Base-by-base conservation (phyloP, 2,329 filamentous ascomycete species). In the Xylaria sp. region DNA sequence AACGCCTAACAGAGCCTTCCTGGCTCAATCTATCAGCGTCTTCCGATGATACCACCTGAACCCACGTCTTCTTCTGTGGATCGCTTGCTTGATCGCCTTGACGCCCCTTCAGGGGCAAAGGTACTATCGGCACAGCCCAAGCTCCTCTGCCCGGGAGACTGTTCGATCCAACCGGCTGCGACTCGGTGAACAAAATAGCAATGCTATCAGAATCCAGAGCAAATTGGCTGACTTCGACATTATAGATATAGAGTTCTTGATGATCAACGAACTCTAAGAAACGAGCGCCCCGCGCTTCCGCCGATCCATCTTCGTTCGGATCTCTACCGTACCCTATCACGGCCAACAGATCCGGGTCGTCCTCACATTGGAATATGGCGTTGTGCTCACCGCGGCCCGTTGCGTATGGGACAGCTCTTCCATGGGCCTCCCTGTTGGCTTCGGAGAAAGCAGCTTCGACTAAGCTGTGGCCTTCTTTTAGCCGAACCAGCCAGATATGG, bases 401-500 rank as follows among this genome's bases (percentile, higher is more conserved):
- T 8, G 66, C 48, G 61, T 62, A 54, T 18, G 59, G 18, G n/a
- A 66, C 66, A 3, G 56, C 39, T 13, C 20, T 39, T 15, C 56
- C 8, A 7, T 68, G 36, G 2, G 36, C 52, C 48, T 64, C 51
- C 13, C 33, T 58, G 62, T 49, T 65, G 33, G 65, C 18, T 20
- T 49, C 31, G 12, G 54, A 57, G 62, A 72, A 72, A 18, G 48
- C 62, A 2, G 65, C 62, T 18, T 72, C 62, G 62, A 69, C 31
- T 23, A 71, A 59, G 66, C 63, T 65, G 18, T 64, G 71, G 57
- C 60, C 62, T 8, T 67, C 49, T 13, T 69, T 69, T 1, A 72
- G 60, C 10, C 56, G 67, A 25, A 43, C 57, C 10, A 72, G 15
- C 71, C 69, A 69, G 28, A 72, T 49, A 20, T 61, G 66, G 10